Conservation (phyloP, 495 filamentous ascomycete species). For the Hyaloscypha hepaticicola region DNA sequence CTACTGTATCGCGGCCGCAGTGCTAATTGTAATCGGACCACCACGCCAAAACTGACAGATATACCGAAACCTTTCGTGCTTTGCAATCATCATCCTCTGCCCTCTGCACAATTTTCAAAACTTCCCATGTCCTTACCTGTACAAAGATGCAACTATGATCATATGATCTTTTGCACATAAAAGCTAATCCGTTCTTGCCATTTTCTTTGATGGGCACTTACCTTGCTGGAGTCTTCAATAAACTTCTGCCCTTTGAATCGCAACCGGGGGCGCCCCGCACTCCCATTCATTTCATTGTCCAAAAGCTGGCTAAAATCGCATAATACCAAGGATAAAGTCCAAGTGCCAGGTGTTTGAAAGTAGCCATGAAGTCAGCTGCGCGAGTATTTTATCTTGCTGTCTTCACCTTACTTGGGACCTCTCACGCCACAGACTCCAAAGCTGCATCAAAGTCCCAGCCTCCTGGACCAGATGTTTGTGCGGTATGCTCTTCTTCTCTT, state of each 20-base stretch:
- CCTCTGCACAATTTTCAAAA: slow-evolving; percentile 10
- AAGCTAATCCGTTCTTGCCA: background rate
- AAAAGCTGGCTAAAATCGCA: slow-evolving; percentile 17
- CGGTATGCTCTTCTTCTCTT: slow-evolving; percentile 50
- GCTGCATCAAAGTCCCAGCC: slow-evolving; percentile 37
- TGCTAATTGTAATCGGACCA: slow-evolving; percentile 23
- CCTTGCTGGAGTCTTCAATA: slow-evolving; percentile 10
- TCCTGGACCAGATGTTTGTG: slow-evolving; percentile 57
- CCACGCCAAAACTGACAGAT: slow-evolving; percentile 21
- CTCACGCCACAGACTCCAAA: slow-evolving; percentile 41
- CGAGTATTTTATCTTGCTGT: slow-evolving; percentile 74
- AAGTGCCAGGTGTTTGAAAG: slow-evolving; percentile 17
- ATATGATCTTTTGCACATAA: background rate
- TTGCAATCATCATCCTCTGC: slow-evolving; percentile 22
- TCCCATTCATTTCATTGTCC: background rate
- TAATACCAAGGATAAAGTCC: slow-evolving; percentile 17
- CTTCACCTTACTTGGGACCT: slow-evolving; percentile 65
- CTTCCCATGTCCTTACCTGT: background rate
- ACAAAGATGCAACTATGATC: background rate
- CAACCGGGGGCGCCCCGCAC: background rate
- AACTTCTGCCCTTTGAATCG: background rate
- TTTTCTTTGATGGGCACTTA: slow-evolving; percentile 9
- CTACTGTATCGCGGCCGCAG: background rate
- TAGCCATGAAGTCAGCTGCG: slow-evolving; percentile 63
- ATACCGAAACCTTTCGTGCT: slow-evolving; percentile 22